A percentile compares a stretch with the other conserved stretches of the same genome.
These are phyloP conservation scores for Ceriops tagal DNA, from an alignment of 345 rosid species.

Conservation along the genomic window DNA sequence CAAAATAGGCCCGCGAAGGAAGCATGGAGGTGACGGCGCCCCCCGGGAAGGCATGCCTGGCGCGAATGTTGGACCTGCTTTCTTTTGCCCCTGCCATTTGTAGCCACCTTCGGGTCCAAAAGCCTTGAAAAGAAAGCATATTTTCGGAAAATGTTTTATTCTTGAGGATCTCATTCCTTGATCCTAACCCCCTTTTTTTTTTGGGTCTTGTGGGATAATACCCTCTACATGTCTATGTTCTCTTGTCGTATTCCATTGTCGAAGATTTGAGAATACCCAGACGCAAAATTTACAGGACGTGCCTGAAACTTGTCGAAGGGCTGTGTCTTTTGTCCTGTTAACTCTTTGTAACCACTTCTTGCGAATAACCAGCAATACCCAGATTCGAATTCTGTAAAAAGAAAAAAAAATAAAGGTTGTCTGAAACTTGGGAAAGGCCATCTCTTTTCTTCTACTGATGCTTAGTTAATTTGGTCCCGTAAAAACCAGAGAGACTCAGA, in stretches of 20 bases:
- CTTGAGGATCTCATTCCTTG: neutral
- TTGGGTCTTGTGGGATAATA: neutral
- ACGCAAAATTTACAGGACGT: neutral
- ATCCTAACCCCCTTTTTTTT: neutral
- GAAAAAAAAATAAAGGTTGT: neutral
- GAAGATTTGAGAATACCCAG: neutral
- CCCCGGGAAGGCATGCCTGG: conserved; percentile 25
- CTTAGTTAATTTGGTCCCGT: too few species aligned
- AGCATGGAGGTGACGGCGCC: conserved; percentile 23
- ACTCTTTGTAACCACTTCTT: neutral
- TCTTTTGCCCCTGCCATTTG: neutral
- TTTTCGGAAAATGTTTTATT: neutral
- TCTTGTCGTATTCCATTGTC: neutral
- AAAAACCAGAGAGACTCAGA: too few species aligned
- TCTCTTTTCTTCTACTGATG: neutral
- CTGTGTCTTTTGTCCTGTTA: neutral
- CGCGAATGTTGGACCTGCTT: conserved; percentile 32
- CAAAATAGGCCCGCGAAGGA: neutral
- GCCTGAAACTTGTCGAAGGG: neutral
- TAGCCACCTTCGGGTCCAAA: neutral
- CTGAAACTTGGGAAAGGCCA: neutral
- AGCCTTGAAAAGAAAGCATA: neutral
- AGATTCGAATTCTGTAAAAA: neutral
- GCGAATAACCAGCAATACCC: neutral
- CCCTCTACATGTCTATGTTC: neutral